A percentile compares a stretch with the other conserved stretches of the same genome.
Conservation (phyloP, 768 basidiomycete species). For the Auricularia cornea region DNA sequence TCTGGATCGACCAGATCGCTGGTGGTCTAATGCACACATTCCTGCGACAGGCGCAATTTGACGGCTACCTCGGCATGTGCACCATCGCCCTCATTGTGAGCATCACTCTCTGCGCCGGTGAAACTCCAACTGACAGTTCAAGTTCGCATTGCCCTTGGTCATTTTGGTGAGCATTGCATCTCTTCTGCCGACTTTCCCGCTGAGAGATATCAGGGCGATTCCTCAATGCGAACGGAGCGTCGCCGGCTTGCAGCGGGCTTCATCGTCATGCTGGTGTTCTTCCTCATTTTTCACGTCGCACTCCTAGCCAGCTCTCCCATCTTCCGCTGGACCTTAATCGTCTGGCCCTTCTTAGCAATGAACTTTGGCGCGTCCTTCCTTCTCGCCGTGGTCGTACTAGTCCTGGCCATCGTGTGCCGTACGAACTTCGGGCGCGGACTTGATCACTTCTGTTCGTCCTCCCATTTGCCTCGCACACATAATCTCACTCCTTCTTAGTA, state of each 20-base stretch:
- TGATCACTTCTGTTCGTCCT: slow-evolving; percentile 39
- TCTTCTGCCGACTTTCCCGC: neutral
- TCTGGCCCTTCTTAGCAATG: neutral
- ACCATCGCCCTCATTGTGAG: neutral
- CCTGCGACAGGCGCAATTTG: neutral
- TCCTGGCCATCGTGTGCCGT: slow-evolving; percentile 40
- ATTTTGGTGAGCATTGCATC: neutral
- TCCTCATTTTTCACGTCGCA: neutral
- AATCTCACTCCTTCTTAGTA: neutral
- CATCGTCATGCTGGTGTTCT: neutral
- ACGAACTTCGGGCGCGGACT: slow-evolving; percentile 48
- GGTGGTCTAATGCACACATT: neutral
- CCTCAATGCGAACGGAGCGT: neutral
- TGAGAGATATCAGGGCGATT: neutral
- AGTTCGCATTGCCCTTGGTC: neutral
- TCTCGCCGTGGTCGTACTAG: slow-evolving; percentile 24
- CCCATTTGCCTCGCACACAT: neutral
- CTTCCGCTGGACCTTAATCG: neutral
- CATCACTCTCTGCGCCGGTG: neutral
- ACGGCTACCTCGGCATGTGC: neutral
- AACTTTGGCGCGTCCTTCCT: neutral
- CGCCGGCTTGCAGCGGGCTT: neutral
- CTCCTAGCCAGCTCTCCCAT: neutral
- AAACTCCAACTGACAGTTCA: neutral
- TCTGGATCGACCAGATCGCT: slow-evolving; percentile 39